Evolutionary conservation across 305 asterid species (phyloP).

Genomic region (Ilex paraguariensis): DNA sequence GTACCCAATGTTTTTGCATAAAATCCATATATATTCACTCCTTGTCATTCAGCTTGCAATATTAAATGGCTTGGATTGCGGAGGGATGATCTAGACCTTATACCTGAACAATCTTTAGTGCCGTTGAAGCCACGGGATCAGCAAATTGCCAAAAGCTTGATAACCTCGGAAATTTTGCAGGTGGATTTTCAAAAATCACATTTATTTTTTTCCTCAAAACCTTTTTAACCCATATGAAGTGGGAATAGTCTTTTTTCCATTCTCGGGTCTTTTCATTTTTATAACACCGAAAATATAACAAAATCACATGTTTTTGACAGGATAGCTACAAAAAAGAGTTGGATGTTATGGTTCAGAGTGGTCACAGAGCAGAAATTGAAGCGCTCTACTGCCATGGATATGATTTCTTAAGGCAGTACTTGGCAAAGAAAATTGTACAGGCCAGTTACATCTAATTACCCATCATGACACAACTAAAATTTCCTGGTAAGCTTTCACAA

Average conservation of each 20-base stretch:
- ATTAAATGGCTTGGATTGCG: conserved; percentile 88
- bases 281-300: too few species aligned
- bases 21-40: not conserved
- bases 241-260: too few species aligned
- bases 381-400: conserved; percentile 84
- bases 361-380: conserved; percentile 79
- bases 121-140: conserved; percentile 64
- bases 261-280: too few species aligned
- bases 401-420: conserved; percentile 58
- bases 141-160: conserved; percentile 76
- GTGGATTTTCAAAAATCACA: conserved; percentile 23
- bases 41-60: conserved; percentile 58
- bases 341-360: conserved; percentile 58
- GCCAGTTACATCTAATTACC: conserved; percentile 38
- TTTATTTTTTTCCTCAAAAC: not conserved
- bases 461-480: too few species aligned
- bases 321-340: conserved; percentile 84
- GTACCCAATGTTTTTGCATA: not conserved
- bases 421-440: conserved; percentile 76
- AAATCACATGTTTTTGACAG: conserved; percentile 23
- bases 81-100: conserved; percentile 62
- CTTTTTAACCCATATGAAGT: too few species aligned
- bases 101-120: conserved; percentile 69
- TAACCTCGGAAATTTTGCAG: conserved; percentile 62
- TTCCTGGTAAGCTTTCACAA: too few species aligned